Evolutionary conservation across 2,329 filamentous ascomycete species (phyloP).

Genomic region (Apiospora pterosperma): DNA sequence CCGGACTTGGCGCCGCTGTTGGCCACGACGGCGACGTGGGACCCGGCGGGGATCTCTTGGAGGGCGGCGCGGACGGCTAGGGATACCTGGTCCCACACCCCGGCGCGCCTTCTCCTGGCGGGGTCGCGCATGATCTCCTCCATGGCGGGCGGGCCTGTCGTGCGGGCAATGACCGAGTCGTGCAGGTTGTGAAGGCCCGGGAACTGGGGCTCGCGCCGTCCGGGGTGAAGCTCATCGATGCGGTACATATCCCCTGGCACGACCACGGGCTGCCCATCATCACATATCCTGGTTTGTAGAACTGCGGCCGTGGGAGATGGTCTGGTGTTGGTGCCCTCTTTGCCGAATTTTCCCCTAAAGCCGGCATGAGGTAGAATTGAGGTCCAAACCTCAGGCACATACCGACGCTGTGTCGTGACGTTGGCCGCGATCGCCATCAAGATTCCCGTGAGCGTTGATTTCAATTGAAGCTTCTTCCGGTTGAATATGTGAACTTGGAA

Average conservation of each 20-base stretch:
- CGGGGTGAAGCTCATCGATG: not conserved
- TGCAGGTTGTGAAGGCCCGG: conserved; percentile 8
- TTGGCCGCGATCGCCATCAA: not conserved
- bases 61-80: conserved; percentile 4
- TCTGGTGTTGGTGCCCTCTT: not conserved
- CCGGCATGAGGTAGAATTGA: not conserved
- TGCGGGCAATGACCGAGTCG: conserved; percentile 2
- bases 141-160: not conserved
- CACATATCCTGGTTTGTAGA: not conserved
- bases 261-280: not conserved
- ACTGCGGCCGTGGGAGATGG: not conserved
- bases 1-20: conserved; percentile 6
- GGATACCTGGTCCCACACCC: not conserved
- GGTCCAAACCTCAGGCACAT: not conserved
- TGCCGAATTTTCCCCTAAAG: not conserved
- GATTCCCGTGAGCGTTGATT: not conserved
- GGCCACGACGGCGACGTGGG: conserved; percentile 8
- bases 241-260: conserved; percentile 9
- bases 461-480: not conserved
- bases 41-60: conserved; percentile 2
- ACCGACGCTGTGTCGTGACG: not conserved
- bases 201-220: conserved; percentile 7
- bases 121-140: not conserved
- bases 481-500: too few species aligned
- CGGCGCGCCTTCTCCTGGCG: not conserved